Conservation (phyloP, 805 yeast genomes). For the Blastobotrys mokoenaii region DNA sequence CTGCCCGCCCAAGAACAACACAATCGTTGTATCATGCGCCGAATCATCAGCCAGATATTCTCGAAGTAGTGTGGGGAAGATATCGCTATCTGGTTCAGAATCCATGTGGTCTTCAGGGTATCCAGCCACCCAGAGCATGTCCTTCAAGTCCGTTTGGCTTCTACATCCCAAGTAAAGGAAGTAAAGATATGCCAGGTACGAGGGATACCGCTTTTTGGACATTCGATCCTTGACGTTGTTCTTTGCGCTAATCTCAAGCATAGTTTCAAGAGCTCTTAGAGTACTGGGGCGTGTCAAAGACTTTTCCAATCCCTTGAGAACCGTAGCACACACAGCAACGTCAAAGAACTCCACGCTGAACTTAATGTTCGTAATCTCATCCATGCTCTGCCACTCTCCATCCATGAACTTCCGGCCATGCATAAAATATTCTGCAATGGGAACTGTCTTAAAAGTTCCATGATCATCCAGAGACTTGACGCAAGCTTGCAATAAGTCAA, state of each 20-base stretch:
- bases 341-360: conserved; percentile 19
- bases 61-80: conserved; percentile 15
- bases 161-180: conserved; percentile 20
- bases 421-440: conserved; percentile 12
- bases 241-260: conserved; percentile 19
- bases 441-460: conserved; percentile 15
- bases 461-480: conserved; percentile 16
- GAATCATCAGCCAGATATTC: conserved; percentile 15
- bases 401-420: conserved; percentile 9
- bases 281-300: conserved; percentile 17
- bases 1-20: conserved; percentile 19
- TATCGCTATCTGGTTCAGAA: conserved; percentile 7
- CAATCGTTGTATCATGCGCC: conserved; percentile 13
- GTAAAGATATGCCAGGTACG: conserved; percentile 19
- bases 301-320: conserved; percentile 20
- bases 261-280: conserved; percentile 17
- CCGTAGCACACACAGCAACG: conserved; percentile 16
- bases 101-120: conserved; percentile 17
- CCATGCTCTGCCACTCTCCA: conserved; percentile 13
- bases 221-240: conserved; percentile 12
- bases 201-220: conserved; percentile 8
- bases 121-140: conserved; percentile 22
- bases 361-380: conserved; percentile 9
- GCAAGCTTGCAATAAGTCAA: conserved; percentile 14
- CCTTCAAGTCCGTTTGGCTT: conserved; percentile 16